These are phyloP conservation scores for Hura crepitans DNA, from an alignment of 441 rosid species.

Conservation along the genomic window DNA sequence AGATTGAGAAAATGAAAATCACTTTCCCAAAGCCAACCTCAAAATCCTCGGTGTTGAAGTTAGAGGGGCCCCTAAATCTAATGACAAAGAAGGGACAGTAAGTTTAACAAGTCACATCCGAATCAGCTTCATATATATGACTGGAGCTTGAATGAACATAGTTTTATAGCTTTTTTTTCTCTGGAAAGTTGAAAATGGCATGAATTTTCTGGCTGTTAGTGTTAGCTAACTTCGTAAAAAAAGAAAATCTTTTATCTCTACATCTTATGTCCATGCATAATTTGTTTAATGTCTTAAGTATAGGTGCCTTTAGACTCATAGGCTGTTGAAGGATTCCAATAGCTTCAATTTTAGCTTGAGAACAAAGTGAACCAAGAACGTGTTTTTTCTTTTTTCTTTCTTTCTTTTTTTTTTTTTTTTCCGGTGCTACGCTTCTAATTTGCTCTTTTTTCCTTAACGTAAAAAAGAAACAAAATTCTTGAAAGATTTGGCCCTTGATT, in stretches of 20 bases:
- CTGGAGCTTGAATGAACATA: background rate
- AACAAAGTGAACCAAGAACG: background rate
- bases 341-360: background rate
- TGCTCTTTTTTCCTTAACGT: background rate
- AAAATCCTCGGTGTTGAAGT: too few species aligned
- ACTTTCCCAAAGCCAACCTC: too few species aligned
- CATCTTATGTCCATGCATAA: too few species aligned
- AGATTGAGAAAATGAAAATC: too few species aligned
- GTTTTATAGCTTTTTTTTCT: background rate
- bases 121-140: too few species aligned
- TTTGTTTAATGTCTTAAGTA: background rate
- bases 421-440: background rate
- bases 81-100: too few species aligned
- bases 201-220: background rate
- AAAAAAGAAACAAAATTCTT: too few species aligned
- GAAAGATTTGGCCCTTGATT: background rate
- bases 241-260: background rate
- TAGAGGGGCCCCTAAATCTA: too few species aligned
- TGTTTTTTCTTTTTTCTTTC: background rate
- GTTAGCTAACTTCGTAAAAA: background rate
- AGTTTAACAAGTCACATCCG: too few species aligned
- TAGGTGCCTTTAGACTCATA: background rate
- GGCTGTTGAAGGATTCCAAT: background rate
- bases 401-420: too few species aligned
- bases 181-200: background rate